These are phyloP conservation scores for Penicillium canariense DNA, from an alignment of 495 filamentous ascomycete genomes.

Conservation along the genomic window DNA sequence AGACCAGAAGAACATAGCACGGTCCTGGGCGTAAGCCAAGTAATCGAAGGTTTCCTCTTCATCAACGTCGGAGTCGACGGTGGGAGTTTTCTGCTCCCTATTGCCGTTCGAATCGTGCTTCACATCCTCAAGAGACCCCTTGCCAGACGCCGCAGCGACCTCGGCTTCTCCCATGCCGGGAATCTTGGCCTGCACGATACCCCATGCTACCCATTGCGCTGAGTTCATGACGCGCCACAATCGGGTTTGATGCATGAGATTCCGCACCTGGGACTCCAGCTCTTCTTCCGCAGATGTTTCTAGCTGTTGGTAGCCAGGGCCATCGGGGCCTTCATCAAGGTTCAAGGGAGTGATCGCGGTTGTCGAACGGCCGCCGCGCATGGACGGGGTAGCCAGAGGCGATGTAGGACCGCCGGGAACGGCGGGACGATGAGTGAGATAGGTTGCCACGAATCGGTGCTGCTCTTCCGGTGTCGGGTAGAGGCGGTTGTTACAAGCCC, in stretches of 20 bases:
- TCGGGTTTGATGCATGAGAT: constrained; percentile 70
- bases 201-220: constrained; percentile 94
- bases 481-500: constrained; percentile 59
- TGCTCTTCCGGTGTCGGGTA: constrained; percentile 86
- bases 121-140: constrained; percentile 12
- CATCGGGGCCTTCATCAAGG: constrained; percentile 32
- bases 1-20: constrained; percentile 90
- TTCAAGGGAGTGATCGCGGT: constrained; percentile 35
- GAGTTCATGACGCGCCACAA: constrained; percentile 85
- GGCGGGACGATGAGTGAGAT: constrained; percentile 74
- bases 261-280: constrained; percentile 60
- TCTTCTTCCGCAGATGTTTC: constrained; percentile 58
- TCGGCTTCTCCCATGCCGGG: constrained; percentile 54
- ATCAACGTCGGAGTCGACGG: constrained; percentile 25
- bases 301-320: constrained; percentile 37
- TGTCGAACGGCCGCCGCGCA: constrained; percentile 33
- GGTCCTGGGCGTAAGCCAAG: constrained; percentile 83
- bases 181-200: constrained; percentile 89
- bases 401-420: constrained; percentile 52
- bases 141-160: constrained; percentile 12
- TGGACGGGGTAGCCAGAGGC: constrained; percentile 49
- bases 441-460: constrained; percentile 76
- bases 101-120: constrained; percentile 9
- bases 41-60: constrained; percentile 84
- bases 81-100: constrained; percentile 10